Percentiles rank a stretch among this genome's conserved stretches.
phyloP scores from a whole-genome alignment of 2,329 filamentous ascomycete genomes.

The Fusarium sp. region DNA sequence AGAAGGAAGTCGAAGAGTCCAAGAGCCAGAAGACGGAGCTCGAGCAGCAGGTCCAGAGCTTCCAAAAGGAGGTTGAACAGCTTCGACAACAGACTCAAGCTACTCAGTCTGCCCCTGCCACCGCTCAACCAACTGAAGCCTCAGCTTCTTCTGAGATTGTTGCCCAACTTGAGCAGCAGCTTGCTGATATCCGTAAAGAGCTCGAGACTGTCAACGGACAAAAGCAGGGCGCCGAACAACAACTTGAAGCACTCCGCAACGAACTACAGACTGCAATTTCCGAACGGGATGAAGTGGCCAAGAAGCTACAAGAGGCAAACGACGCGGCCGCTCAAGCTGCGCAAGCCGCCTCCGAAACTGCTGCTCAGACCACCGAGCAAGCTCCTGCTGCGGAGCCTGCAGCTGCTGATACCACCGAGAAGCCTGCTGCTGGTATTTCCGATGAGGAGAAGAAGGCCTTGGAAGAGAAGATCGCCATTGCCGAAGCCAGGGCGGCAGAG shows the following conservation, averaged over 20 bases:
- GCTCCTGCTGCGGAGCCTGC: constrained; percentile 27
- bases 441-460: constrained; percentile 70
- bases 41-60: constrained; percentile 57
- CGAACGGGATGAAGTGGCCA: constrained; percentile 71
- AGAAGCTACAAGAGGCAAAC: constrained; percentile 50
- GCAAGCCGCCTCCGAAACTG: constrained; percentile 55
- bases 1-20: constrained; percentile 50
- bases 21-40: constrained; percentile 51
- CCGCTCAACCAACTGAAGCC: constrained; percentile 49
- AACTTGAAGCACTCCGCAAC: constrained; percentile 63
- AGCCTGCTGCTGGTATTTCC: constrained; percentile 50
- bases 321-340: constrained; percentile 48
- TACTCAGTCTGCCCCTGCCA: constrained; percentile 53
- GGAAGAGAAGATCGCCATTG: constrained; percentile 69
- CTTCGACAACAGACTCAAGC: constrained; percentile 51
- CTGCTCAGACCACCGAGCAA: constrained; percentile 48
- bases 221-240: constrained; percentile 74
- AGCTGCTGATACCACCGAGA: constrained; percentile 29
- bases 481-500: constrained; percentile 71
- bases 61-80: constrained; percentile 56
- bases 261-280: constrained; percentile 72
- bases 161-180: constrained; percentile 60
- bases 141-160: constrained; percentile 59
- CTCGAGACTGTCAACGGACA: constrained; percentile 74
- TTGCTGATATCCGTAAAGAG: constrained; percentile 65